Evolutionary conservation across 495 filamentous ascomycete genomes (phyloP), one percentile per base, ranked within the genome.

Genomic region (Tuber borchii): DNA sequence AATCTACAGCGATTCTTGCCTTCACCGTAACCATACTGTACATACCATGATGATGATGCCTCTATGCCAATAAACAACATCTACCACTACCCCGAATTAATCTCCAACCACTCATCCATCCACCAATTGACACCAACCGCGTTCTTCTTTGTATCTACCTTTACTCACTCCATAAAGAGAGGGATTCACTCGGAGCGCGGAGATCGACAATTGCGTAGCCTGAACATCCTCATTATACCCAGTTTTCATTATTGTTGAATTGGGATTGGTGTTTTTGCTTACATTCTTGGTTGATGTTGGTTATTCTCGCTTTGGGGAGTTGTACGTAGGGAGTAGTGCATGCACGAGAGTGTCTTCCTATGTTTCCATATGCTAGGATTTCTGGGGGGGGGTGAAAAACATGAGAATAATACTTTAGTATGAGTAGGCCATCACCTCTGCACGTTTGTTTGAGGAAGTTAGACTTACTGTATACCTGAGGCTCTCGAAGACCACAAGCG

Each of bases 101-200:
- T 56, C 8, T 56, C 48, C 9, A n/a, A n/a, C 48, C 46, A 22
- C n/a, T 22, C 46, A 9, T 48, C 48, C 9, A 48, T 73, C 37
- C 4, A 22, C 12, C 37, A 71, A 44, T 56, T 34, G 46, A 10
- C 45, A n/a, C 44, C n/a, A 70, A 31, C 56, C 56, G 56, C 56
- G n/a, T 61, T 61, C 56, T 61, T 4, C 56, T 61, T 61, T 61
- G 56, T 17, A 61, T 61, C 56, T 61, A 61, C 56, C 56, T 61
- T 61, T 61, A 16, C 26, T 61, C 56, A 14, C n/a, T 61, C 56
- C n/a, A 61, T 61, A 61, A 61, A 61, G 56, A n/a, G 26, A 31
- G n/a, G 56, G 56, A 31, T 61, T 61, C 56, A 61, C 56, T 61
- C 56, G 56, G 56, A 61, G 31, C 56, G 56, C 56, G 56, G 26